phyloP scores from a whole-genome alignment of 108 stramenopile genomes.

The Cyclostephanos invisitatus region DNA sequence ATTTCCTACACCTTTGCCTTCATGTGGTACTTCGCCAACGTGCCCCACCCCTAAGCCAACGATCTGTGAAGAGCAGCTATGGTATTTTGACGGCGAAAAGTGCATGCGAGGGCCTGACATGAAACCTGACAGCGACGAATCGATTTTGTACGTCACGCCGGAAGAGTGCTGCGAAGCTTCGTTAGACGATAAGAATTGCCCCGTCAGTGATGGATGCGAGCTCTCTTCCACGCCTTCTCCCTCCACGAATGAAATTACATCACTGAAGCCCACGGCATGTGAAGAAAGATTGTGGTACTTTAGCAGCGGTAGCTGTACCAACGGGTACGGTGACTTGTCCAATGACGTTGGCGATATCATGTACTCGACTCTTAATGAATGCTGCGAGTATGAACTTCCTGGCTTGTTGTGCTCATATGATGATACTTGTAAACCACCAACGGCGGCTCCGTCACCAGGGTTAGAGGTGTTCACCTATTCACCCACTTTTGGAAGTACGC shows the following conservation, averaged over 20 bases:
- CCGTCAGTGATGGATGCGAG: background rate
- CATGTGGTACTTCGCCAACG: background rate
- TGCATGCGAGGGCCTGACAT: background rate
- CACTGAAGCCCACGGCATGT: background rate
- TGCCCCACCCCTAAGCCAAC: background rate
- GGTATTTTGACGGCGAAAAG: slow-evolving; percentile 2
- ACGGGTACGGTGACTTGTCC: background rate
- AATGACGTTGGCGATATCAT: background rate
- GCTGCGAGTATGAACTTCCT: slow-evolving; percentile 7
- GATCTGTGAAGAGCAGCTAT: background rate
- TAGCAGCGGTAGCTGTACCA: slow-evolving; percentile 8
- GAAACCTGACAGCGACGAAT: background rate
- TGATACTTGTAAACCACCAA: too few relatives aligned
- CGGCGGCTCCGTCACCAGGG: too few relatives aligned
- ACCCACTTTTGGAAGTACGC: background rate
- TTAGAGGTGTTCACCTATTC: too few relatives aligned
- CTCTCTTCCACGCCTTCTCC: background rate
- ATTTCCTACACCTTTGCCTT: background rate
- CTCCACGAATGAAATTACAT: background rate
- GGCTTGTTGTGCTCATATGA: too few relatives aligned
- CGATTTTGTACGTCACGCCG: background rate
- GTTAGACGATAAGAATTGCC: background rate
- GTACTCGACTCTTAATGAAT: background rate
- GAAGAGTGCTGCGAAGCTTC: slow-evolving; percentile 4
- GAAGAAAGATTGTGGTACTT: slow-evolving; percentile 1